Base-by-base conservation (phyloP, 768 basidiomycete genomes). In the Amanita jacksonii region DNA sequence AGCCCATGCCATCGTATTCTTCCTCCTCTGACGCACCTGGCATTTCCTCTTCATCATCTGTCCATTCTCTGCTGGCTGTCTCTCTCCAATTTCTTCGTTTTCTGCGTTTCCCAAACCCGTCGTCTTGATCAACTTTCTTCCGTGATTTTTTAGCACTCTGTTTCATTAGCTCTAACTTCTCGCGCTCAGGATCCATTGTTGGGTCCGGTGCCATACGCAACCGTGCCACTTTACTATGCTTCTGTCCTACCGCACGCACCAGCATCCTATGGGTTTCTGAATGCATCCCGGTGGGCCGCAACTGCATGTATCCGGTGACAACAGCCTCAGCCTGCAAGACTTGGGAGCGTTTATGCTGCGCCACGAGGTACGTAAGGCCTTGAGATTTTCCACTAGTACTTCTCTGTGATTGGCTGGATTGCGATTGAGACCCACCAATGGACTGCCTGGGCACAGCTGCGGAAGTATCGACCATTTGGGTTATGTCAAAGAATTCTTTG, bases 401-500 rank as follows among this genome's bases (percentile, higher is more conserved):
- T 54, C 60, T 49, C 63, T 65, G 27, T 6, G 72, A 64, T 42
- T 65, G 61, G 22, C 67, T 56, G 13, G 66, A 62, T 51, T 71
- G 68, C 39, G 74, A 62, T 39, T 67, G 66, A 10, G 67, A 57
- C 44, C 57, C 62, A 49, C 76, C 72, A 54, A 83, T 60, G 12
- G 73, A 67, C 49, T 80, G 69, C 46, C 83, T 74, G 42, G 81
- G 57, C 46, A 75, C 56, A 45, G 76, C 74, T 33, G 77, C 85
- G 15, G 88, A 86, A 13, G 75, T 82, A 56, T 92, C 87, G 46
- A 87, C 67, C 48, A 75, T 78, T 60, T 85, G 77, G 41, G 75
- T 79, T 40, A 98, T 79, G 65, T 97, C 92, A 63, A 93, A 98
- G 4, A 96, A 69, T 56, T 98, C 94, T 60, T 87, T 85, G 33